Evolutionary conservation across 1,284 basidiomycete genomes (phyloP).

Genomic region (Ceratobasidium sp.): DNA sequence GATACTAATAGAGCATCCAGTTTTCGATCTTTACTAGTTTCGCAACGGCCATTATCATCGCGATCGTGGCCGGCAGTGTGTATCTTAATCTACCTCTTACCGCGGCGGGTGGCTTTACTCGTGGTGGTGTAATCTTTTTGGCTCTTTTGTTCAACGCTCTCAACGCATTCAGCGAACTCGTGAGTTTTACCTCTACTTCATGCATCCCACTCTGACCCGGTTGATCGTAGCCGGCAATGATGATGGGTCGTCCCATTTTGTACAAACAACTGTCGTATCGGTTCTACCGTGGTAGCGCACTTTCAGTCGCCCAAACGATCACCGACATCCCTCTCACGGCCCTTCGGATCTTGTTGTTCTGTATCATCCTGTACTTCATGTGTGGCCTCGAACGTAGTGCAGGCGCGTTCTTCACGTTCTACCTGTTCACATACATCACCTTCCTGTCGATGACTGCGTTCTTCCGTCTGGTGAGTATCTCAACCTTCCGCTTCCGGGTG

Average conservation of each 20-base stretch:
- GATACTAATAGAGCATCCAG: conserved; percentile 44
- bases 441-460: conserved; percentile 51
- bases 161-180: conserved; percentile 75
- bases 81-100: conserved; percentile 76
- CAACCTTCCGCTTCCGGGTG: neutral
- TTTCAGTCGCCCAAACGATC: conserved; percentile 64
- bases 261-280: conserved; percentile 69
- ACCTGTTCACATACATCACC: conserved; percentile 44
- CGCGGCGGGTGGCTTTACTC: conserved; percentile 83
- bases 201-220: neutral
- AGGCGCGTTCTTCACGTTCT: conserved; percentile 9
- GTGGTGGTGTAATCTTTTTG: conserved; percentile 74
- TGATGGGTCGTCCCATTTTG: conserved; percentile 74
- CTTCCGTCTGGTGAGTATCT: conserved; percentile 55
- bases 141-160: conserved; percentile 76
- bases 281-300: conserved; percentile 80
- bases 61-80: conserved; percentile 77
- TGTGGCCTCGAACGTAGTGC: conserved; percentile 45
- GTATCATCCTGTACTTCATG: conserved; percentile 54
- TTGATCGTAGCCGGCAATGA: conserved; percentile 59
- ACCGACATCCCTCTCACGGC: conserved; percentile 57
- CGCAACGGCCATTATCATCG: conserved; percentile 53
- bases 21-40: conserved; percentile 38
- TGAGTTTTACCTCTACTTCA: conserved; percentile 45
- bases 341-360: conserved; percentile 55